Percentiles rank a stretch among this genome's conserved stretches.
These are phyloP conservation scores for Cnidoscolus chayamansa DNA, from an alignment of 441 rosid genomes.

Conservation along the genomic window DNA sequence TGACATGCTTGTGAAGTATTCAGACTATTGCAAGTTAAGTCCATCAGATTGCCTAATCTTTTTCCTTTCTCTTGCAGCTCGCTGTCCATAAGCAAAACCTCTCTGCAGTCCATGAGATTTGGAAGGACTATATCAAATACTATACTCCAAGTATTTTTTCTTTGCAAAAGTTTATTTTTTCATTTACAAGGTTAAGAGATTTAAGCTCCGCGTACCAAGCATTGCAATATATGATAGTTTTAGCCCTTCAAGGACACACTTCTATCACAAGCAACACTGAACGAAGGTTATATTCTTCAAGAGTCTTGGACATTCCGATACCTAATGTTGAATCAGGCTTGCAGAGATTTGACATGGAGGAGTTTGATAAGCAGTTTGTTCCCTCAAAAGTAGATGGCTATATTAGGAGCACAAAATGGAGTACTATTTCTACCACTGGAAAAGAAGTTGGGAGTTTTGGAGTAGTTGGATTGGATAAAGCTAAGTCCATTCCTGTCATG, in stretches of 20 bases:
- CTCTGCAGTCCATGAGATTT: conserved; percentile 50
- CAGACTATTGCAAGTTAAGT: conserved; percentile 15
- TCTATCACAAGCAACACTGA: conserved; percentile 22
- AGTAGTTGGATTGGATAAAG: conserved; percentile 22
- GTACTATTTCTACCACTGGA: conserved; percentile 16
- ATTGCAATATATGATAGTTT: conserved; percentile 73
- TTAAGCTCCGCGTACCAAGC: conserved; percentile 58
- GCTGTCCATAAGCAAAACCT: conserved; percentile 62
- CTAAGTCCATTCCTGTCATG: conserved; percentile 25
- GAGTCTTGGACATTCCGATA: conserved; percentile 62
- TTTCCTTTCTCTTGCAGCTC: conserved; percentile 47
- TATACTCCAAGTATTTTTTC: conserved; percentile 46
- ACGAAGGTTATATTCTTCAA: conserved; percentile 40
- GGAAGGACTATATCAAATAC: conserved; percentile 61
- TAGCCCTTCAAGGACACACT: conserved; percentile 38
- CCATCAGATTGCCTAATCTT: background rate
- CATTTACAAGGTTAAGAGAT: conserved; percentile 68
- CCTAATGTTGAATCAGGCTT: conserved; percentile 41
- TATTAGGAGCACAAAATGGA: conserved; percentile 24
- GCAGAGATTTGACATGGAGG: conserved; percentile 34
- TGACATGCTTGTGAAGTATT: background rate
- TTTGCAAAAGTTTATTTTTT: conserved; percentile 56
- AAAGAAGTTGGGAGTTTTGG: conserved; percentile 27
- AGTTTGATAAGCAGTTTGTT: conserved; percentile 28
- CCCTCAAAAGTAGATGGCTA: conserved; percentile 24